A percentile compares a stretch with the other conserved stretches of the same genome.
phyloP scores from a whole-genome alignment of 2,329 filamentous ascomycete species.

The Penicillium griseofulvum region DNA sequence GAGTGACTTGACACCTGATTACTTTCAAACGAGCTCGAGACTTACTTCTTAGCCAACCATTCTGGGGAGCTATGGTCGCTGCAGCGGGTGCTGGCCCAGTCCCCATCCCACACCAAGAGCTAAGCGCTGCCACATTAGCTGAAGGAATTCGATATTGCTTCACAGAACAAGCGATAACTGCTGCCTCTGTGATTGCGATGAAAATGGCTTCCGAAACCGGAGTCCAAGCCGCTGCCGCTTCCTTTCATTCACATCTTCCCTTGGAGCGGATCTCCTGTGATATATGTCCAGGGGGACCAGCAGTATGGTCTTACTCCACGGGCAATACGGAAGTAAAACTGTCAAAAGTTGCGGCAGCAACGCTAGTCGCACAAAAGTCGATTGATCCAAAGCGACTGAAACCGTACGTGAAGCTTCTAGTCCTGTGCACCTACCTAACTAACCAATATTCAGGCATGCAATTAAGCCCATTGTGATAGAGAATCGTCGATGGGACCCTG shows the following conservation, averaged over 20 bases:
- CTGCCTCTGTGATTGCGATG: conserved; percentile 32
- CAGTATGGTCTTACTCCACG: conserved; percentile 16
- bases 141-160: conserved; percentile 46
- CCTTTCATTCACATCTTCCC: conserved; percentile 38
- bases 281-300: conserved; percentile 13
- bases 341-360: neutral
- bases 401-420: neutral
- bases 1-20: neutral
- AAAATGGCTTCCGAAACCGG: conserved; percentile 42
- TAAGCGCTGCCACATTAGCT: conserved; percentile 44
- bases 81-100: conserved; percentile 49
- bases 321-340: neutral
- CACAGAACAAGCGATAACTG: conserved; percentile 25
- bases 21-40: neutral
- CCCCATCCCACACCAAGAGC: conserved; percentile 46
- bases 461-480: conserved; percentile 8
- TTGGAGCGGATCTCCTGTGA: conserved; percentile 6
- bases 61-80: conserved; percentile 55
- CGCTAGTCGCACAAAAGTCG: neutral
- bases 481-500: conserved; percentile 21
- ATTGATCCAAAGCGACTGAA: neutral
- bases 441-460: neutral
- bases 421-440: neutral
- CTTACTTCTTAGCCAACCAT: conserved; percentile 42
- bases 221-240: conserved; percentile 36